These are phyloP conservation scores for Apiospora koreana DNA, from an alignment of 2,329 filamentous ascomycete species.

Conservation along the genomic window DNA sequence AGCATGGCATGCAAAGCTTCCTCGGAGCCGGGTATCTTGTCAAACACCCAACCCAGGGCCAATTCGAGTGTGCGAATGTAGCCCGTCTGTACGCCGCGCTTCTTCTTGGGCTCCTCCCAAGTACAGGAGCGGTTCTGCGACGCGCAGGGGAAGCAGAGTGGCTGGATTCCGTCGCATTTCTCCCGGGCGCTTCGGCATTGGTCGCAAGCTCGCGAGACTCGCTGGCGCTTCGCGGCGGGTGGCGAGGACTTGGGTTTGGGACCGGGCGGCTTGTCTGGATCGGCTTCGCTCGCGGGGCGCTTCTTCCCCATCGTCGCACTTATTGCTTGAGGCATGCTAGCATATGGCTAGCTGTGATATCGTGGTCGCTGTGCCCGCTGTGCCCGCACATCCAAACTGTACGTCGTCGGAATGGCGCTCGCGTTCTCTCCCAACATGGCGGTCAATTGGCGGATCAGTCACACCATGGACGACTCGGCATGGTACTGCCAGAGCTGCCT, in stretches of 20 bases:
- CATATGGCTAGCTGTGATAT: background rate
- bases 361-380: background rate
- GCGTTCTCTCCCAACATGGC: background rate
- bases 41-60: conserved; percentile 66
- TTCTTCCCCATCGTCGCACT: conserved; percentile 27
- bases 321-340: background rate
- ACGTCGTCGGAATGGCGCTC: background rate
- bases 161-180: conserved; percentile 71
- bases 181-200: conserved; percentile 68
- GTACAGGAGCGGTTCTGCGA: conserved; percentile 66
- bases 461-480: background rate
- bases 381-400: conserved; percentile 1
- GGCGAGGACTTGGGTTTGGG: conserved; percentile 21
- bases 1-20: conserved; percentile 57
- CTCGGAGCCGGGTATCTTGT: conserved; percentile 61
- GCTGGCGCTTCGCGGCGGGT: conserved; percentile 55
- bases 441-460: background rate
- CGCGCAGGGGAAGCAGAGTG: conserved; percentile 67
- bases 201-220: conserved; percentile 70
- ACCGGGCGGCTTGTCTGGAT: conserved; percentile 11
- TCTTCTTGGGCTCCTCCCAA: conserved; percentile 73
- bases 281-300: conserved; percentile 26
- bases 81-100: conserved; percentile 77
- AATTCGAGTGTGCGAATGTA: conserved; percentile 75
- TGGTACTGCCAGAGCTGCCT: background rate